Evolutionary conservation across 2,329 filamentous ascomycete species (phyloP).

Genomic region (Cladorrhinum sp.): DNA sequence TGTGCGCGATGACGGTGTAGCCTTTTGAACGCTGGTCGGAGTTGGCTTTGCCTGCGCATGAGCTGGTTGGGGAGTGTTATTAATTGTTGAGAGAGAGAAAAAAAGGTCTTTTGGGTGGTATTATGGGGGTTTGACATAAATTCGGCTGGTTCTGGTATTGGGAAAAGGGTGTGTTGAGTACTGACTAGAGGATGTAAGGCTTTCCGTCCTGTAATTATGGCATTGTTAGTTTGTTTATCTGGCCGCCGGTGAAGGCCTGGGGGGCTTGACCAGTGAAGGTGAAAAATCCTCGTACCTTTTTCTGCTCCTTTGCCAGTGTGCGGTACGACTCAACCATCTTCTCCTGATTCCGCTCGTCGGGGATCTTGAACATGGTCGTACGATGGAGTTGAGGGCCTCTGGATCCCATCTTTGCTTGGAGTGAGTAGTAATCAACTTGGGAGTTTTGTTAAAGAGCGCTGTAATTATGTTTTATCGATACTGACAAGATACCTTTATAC

Average conservation of each 20-base stretch:
- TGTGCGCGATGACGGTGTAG: constrained; percentile 62
- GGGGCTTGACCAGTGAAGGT: no score
- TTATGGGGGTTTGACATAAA: no score
- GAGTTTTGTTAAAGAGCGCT: no score
- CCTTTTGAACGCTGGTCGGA: constrained; percentile 61
- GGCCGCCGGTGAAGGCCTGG: no score
- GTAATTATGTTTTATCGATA: no score
- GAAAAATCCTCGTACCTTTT: constrained; percentile 36
- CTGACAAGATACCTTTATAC: no score
- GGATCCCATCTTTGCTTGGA: constrained; percentile 12
- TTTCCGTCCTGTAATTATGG: constrained; percentile 57
- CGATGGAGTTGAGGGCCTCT: constrained; percentile 42
- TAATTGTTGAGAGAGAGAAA: neutral
- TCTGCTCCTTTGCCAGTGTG: constrained; percentile 38
- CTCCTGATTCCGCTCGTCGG: constrained; percentile 42
- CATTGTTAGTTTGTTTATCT: neutral
- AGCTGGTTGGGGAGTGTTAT: constrained; percentile 4
- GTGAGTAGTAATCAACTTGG: no score
- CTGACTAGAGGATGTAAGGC: constrained; percentile 59
- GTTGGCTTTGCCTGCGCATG: constrained; percentile 51
- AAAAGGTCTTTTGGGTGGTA: no score
- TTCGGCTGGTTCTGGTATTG: neutral
- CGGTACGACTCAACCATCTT: constrained; percentile 46
- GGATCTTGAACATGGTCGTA: constrained; percentile 54
- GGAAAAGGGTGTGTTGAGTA: neutral